These are phyloP conservation scores for Camelina sativa DNA, from an alignment of 345 rosid genomes.

Conservation along the genomic window DNA sequence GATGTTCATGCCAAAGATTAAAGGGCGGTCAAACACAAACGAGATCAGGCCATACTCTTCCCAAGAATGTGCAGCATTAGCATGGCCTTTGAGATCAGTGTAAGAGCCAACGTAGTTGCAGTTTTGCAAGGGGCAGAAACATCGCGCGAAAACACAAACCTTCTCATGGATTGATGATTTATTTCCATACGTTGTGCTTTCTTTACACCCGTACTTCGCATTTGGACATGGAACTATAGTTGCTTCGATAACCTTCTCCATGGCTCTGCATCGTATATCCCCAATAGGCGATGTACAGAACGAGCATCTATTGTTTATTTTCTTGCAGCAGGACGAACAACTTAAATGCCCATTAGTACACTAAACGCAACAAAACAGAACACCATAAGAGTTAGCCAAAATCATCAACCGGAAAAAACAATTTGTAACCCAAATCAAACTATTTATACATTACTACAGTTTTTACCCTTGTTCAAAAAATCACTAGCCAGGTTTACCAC, in stretches of 20 bases:
- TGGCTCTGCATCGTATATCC: constrained; percentile 52
- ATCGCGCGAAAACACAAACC: constrained; percentile 38
- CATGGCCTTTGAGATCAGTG: constrained; percentile 44
- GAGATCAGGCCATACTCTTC: background rate
- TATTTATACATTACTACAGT: background rate
- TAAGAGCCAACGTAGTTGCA: constrained; percentile 50
- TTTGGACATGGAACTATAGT: constrained; percentile 46
- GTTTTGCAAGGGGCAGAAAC: constrained; percentile 51
- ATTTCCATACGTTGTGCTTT: constrained; percentile 29
- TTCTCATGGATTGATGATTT: constrained; percentile 47
- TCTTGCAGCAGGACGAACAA: constrained; percentile 52
- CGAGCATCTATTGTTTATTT: constrained; percentile 51
- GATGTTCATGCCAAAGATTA: background rate
- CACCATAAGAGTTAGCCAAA: background rate
- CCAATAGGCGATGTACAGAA: constrained; percentile 49
- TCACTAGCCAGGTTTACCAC: too few species aligned
- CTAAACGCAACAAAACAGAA: constrained; percentile 24
- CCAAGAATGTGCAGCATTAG: constrained; percentile 40
- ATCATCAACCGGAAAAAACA: too few species aligned
- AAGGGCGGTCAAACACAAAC: background rate
- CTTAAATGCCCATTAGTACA: constrained; percentile 65
- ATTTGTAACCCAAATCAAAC: background rate
- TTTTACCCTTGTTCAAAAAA: too few species aligned
- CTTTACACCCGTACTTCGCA: constrained; percentile 8
- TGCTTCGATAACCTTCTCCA: constrained; percentile 55